phyloP scores from a whole-genome alignment of 306 rosid species.

The Comarum palustre region DNA sequence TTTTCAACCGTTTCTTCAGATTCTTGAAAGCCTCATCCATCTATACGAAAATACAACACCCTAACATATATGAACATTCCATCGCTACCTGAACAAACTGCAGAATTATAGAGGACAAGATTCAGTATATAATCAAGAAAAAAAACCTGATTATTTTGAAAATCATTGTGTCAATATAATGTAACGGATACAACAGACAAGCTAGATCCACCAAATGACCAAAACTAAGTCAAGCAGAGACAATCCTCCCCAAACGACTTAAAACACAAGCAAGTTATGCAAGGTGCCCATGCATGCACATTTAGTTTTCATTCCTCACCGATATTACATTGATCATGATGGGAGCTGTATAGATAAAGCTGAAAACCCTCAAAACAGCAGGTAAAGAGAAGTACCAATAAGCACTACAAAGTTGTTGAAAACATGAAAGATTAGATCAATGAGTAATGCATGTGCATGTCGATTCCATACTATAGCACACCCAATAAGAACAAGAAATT shows the following conservation, averaged over 20 bases:
- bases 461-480: neutral
- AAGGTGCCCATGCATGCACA: neutral
- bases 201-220: neutral
- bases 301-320: neutral
- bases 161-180: neutral
- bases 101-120: neutral
- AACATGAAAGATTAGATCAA: neutral
- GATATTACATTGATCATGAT: neutral
- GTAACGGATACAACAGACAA: neutral
- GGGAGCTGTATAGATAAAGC: neutral
- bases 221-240: neutral
- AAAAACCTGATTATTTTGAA: neutral
- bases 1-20: neutral
- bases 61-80: neutral
- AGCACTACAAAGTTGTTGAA: neutral
- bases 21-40: neutral
- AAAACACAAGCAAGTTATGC: neutral
- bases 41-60: neutral
- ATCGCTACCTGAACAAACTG: neutral
- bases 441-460: neutral
- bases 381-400: neutral
- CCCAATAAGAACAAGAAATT: neutral
- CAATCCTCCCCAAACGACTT: neutral
- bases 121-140: neutral
- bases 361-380: neutral